These are phyloP conservation scores for Puccinellia tenuiflora DNA, from an alignment of 176 grass and related monocot species.

Conservation along the genomic window DNA sequence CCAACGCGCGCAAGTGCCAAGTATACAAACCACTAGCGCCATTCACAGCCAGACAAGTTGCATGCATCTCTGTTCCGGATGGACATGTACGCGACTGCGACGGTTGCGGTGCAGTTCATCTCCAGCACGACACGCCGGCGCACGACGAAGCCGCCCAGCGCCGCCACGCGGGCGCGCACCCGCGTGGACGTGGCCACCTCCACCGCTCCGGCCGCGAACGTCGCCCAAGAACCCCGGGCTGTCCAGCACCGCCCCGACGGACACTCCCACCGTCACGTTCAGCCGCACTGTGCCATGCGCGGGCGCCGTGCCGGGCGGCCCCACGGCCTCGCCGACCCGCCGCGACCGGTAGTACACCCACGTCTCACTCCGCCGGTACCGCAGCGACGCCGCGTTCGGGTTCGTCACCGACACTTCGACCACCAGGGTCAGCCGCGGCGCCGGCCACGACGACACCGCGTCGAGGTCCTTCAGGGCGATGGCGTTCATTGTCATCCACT, in stretches of 20 bases:
- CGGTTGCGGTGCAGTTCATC: constrained; percentile 56
- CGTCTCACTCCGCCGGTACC: constrained; percentile 44
- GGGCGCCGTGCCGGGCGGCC: constrained; percentile 29
- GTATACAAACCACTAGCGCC: not conserved
- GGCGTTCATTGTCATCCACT: constrained; percentile 79
- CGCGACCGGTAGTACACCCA: constrained; percentile 52
- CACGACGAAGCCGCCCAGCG: constrained; percentile 30
- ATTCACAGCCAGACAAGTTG: constrained; percentile 30
- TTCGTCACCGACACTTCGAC: constrained; percentile 69
- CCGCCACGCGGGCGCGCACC: constrained; percentile 42
- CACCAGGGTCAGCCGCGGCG: constrained; percentile 34
- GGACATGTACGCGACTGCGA: constrained; percentile 34
- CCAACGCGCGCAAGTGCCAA: too few relatives aligned
- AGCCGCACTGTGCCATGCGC: constrained; percentile 43
- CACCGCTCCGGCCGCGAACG: constrained; percentile 24
- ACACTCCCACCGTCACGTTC: constrained; percentile 58
- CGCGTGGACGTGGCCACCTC: constrained; percentile 46
- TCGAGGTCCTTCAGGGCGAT: constrained; percentile 32
- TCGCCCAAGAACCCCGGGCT: constrained; percentile 33
- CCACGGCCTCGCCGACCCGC: constrained; percentile 36
- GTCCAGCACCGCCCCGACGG: constrained; percentile 25
- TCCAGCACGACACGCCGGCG: constrained; percentile 36
- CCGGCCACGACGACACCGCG: not conserved
- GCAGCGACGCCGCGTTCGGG: constrained; percentile 64
- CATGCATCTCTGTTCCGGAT: constrained; percentile 46